A percentile compares a stretch with the other conserved stretches of the same genome.
phyloP scores from a whole-genome alignment of 1,284 basidiomycete genomes.

The Ganoderma resinaceum region DNA sequence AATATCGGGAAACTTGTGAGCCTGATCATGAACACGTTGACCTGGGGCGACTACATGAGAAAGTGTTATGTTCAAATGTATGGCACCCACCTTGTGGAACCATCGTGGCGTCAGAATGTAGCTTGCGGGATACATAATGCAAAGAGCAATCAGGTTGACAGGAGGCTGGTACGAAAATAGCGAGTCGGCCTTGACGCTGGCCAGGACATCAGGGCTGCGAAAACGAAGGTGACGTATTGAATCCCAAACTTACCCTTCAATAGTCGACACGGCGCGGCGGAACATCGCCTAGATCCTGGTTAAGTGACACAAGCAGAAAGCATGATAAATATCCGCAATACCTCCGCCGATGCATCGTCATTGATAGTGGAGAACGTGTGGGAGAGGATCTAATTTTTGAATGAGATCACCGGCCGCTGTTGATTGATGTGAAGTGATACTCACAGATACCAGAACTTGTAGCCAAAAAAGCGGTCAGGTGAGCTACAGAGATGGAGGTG shows the following conservation, averaged over 20 bases:
- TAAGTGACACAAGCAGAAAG: background rate
- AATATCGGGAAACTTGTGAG: conserved; percentile 88
- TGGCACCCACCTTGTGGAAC: conserved; percentile 78
- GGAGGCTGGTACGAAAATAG: conserved; percentile 95
- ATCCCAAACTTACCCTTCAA: conserved; percentile 72
- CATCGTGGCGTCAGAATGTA: conserved; percentile 79
- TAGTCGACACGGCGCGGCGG: conserved; percentile 86
- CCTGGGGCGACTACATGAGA: conserved; percentile 48
- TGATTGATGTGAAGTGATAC: conserved; percentile 33
- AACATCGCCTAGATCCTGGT: conserved; percentile 79
- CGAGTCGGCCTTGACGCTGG: conserved; percentile 85
- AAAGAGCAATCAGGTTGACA: conserved; percentile 83
- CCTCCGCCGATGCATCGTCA: conserved; percentile 91
- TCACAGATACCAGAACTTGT: conserved; percentile 78
- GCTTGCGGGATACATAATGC: conserved; percentile 83
- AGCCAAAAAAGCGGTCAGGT: background rate
- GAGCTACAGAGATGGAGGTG: conserved; percentile 17
- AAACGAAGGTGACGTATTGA: background rate
- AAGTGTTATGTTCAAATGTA: conserved; percentile 14
- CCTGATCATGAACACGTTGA: conserved; percentile 89
- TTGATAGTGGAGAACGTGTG: conserved; percentile 94
- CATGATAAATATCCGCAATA: conserved; percentile 38
- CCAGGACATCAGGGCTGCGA: background rate
- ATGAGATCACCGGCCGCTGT: background rate
- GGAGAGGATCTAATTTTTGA: conserved; percentile 76